Evolutionary conservation across 345 rosid genomes (phyloP).

Genomic region (Streptanthus diversifolius): DNA sequence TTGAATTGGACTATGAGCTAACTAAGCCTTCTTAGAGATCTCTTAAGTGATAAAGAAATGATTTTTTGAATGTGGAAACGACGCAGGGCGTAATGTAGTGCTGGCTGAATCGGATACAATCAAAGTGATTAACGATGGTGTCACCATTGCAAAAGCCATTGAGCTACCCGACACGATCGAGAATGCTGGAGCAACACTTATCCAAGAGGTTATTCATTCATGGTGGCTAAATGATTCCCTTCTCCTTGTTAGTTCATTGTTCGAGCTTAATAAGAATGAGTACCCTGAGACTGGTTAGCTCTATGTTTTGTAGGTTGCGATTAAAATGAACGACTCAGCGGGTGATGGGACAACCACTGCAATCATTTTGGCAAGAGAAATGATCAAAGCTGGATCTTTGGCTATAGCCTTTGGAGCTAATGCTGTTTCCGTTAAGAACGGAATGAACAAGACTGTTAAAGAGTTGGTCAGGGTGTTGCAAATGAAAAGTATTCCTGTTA

Average conservation of each 20-base stretch:
- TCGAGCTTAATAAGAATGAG: background rate
- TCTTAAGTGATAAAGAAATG: background rate
- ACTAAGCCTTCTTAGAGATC: background rate
- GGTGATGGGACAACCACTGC: constrained; percentile 96
- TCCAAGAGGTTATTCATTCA: constrained; percentile 86
- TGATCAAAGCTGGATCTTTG: constrained; percentile 68
- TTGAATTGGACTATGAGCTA: background rate
- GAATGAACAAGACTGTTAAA: constrained; percentile 60
- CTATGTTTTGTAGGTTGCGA: constrained; percentile 58
- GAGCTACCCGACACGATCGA: constrained; percentile 73
- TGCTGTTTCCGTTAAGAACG: constrained; percentile 65
- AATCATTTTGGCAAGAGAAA: constrained; percentile 69
- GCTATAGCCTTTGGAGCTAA: constrained; percentile 81
- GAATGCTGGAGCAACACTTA: constrained; percentile 71
- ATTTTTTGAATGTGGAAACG: constrained; percentile 19
- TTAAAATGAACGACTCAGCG: constrained; percentile 73
- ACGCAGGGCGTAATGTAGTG: constrained; percentile 76
- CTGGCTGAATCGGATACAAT: constrained; percentile 55
- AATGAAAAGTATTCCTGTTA: constrained; percentile 54
- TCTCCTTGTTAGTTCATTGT: constrained; percentile 9
- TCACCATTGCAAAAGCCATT: constrained; percentile 67
- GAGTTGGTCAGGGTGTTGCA: constrained; percentile 50
- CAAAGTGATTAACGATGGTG: constrained; percentile 82
- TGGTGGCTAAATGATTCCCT: constrained; percentile 44
- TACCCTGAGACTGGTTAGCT: background rate